phyloP scores from a whole-genome alignment of 2,329 filamentous ascomycete genomes.

The Colletotrichum sp. region DNA sequence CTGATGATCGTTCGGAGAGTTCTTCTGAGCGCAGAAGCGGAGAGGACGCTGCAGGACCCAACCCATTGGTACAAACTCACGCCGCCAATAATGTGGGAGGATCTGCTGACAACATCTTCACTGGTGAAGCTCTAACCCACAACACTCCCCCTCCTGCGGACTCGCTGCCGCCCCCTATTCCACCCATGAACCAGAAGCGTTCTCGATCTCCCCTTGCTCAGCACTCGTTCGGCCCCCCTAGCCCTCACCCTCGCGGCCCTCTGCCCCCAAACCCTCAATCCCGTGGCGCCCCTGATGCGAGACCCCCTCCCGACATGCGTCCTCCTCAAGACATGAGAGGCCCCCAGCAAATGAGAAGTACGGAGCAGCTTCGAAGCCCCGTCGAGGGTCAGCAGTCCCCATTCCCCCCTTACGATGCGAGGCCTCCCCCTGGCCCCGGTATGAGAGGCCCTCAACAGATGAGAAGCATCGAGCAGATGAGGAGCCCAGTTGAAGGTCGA shows the following conservation, averaged over 20 bases:
- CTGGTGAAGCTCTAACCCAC: constrained; percentile 57
- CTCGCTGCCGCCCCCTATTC: constrained; percentile 45
- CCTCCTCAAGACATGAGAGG: neutral
- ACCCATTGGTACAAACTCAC: constrained; percentile 52
- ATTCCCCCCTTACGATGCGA: neutral
- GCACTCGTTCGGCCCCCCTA: constrained; percentile 34
- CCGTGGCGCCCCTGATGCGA: neutral
- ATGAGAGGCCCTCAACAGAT: constrained; percentile 5
- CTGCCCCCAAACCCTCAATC: constrained; percentile 32
- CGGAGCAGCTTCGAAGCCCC: neutral
- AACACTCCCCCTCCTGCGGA: constrained; percentile 39
- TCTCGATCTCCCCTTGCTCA: constrained; percentile 52
- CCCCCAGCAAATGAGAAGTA: neutral
- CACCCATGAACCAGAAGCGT: constrained; percentile 43
- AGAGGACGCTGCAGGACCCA: constrained; percentile 34
- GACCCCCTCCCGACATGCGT: neutral
- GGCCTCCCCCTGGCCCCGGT: neutral
- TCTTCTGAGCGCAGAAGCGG: constrained; percentile 33
- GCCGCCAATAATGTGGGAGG: constrained; percentile 55
- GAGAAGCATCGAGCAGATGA: neutral
- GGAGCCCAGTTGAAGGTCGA: neutral
- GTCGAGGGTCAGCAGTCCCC: neutral
- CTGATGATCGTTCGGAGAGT: constrained; percentile 34
- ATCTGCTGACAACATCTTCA: constrained; percentile 59
- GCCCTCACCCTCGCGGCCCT: constrained; percentile 35